Conservation (phyloP, 345 rosid species). For the Laguncularia racemosa region DNA sequence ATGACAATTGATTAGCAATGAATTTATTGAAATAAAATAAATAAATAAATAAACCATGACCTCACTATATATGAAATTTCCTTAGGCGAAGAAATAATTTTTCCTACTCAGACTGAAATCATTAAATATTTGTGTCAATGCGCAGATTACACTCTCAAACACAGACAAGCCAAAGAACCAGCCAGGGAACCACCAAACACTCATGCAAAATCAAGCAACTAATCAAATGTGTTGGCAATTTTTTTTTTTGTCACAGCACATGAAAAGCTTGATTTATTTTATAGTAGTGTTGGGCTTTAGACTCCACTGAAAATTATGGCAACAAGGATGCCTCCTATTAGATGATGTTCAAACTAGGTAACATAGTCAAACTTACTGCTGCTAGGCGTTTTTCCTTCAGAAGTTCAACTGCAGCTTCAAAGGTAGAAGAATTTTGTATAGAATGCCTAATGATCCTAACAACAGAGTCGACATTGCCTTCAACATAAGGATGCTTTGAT, state of each 20-base stretch:
- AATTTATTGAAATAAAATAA: too few species aligned
- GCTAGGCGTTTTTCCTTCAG: slow-evolving; percentile 28
- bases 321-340: background rate
- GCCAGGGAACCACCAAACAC: too few species aligned
- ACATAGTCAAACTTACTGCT: slow-evolving; percentile 38
- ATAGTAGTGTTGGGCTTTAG: too few species aligned
- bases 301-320: too few species aligned
- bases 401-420: slow-evolving; percentile 52
- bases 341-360: background rate
- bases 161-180: too few species aligned
- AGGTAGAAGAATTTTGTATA: slow-evolving; percentile 58
- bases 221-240: too few species aligned
- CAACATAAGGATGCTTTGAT: slow-evolving; percentile 58
- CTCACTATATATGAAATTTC: background rate
- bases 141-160: too few species aligned
- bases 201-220: too few species aligned
- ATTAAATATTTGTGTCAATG: too few species aligned
- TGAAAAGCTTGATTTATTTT: too few species aligned
- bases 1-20: background rate
- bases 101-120: background rate
- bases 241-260: too few species aligned
- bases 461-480: slow-evolving; percentile 51
- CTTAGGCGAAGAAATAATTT: background rate
- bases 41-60: too few species aligned
- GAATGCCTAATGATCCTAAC: slow-evolving; percentile 56